phyloP scores from a whole-genome alignment of 257 asterid genomes.

The Anisodus tanguticus region DNA sequence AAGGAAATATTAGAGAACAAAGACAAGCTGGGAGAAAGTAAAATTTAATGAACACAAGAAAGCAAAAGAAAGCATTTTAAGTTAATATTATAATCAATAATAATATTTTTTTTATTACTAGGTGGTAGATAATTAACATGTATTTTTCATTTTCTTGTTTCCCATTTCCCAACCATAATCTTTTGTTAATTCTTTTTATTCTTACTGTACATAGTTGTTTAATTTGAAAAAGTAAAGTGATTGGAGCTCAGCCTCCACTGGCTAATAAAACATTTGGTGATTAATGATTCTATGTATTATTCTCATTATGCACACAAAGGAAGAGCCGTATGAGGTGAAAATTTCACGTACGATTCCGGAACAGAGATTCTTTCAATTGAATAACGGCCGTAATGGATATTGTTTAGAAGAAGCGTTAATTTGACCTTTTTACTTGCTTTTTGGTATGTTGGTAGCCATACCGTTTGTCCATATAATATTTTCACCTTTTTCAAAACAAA shows the following conservation, averaged over 20 bases:
- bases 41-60: conserved; percentile 37
- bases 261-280: not conserved
- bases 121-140: not conserved
- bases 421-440: not conserved
- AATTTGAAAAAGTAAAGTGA: not conserved
- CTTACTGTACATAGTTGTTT: not conserved
- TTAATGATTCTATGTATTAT: not conserved
- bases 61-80: conserved; percentile 58
- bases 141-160: not conserved
- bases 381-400: no score
- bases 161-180: not conserved
- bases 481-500: no score
- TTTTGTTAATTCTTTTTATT: not conserved
- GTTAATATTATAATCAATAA: not conserved
- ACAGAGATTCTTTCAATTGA: no score
- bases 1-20: conserved; percentile 33
- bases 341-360: no score
- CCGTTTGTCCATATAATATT: no score
- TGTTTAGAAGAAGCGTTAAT: no score
- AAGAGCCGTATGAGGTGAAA: no score
- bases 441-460: no score
- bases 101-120: not conserved
- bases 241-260: not conserved
- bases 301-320: no score
- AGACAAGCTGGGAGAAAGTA: conserved; percentile 38